Evolutionary conservation across 2,329 filamentous ascomycete species (phyloP).

Genomic region (Fusarium veterinarium): DNA sequence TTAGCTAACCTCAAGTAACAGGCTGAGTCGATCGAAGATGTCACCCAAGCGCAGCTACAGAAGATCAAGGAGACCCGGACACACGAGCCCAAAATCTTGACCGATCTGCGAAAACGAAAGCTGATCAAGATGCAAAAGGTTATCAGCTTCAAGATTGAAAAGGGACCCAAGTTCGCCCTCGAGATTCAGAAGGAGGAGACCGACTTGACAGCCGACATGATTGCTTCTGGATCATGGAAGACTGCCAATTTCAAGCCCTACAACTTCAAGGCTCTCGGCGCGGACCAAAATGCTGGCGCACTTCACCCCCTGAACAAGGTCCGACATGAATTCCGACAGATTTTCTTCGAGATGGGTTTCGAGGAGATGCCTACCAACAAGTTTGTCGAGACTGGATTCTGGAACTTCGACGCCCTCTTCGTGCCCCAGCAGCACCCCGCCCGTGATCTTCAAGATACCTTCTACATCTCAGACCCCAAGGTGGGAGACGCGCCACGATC

Average conservation of each 20-base stretch:
- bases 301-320: slow-evolving; percentile 89
- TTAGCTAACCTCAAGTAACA: slow-evolving; percentile 40
- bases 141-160: slow-evolving; percentile 83
- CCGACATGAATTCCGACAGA: slow-evolving; percentile 92
- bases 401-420: slow-evolving; percentile 98
- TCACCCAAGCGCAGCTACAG: slow-evolving; percentile 79
- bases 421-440: slow-evolving; percentile 96
- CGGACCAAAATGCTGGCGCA: slow-evolving; percentile 70
- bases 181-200: slow-evolving; percentile 94
- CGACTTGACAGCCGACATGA: slow-evolving; percentile 93
- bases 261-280: slow-evolving; percentile 78
- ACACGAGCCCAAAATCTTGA: slow-evolving; percentile 79
- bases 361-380: slow-evolving; percentile 96
- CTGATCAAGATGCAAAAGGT: slow-evolving; percentile 86
- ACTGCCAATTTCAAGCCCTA: slow-evolving; percentile 86
- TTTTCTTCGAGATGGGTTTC: slow-evolving; percentile 99
- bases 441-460: slow-evolving; percentile 96
- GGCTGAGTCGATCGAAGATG: slow-evolving; percentile 82
- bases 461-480: slow-evolving; percentile 94
- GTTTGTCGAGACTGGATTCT: slow-evolving; percentile 97
- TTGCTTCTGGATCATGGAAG: slow-evolving; percentile 90
- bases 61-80: slow-evolving; percentile 77
- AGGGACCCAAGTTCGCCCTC: slow-evolving; percentile 88
- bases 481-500: slow-evolving; percentile 75
- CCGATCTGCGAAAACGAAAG: slow-evolving; percentile 92